phyloP scores from a whole-genome alignment of 177 flowering plant genomes.

The Telopea speciosissima region DNA sequence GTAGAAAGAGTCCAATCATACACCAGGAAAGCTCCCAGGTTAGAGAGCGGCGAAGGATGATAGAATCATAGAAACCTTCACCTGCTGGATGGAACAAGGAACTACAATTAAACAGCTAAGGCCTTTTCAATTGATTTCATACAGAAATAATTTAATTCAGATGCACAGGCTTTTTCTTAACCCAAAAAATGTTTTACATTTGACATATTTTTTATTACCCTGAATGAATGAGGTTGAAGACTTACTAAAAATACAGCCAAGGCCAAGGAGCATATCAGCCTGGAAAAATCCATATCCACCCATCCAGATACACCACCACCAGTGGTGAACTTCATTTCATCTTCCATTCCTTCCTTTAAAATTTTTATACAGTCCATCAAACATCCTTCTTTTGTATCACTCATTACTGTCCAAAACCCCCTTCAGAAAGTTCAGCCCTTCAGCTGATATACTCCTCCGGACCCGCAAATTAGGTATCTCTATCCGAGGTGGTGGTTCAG shows the following conservation, averaged over 20 bases:
- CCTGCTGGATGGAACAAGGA: no score
- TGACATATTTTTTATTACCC: background rate
- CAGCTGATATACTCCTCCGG: slow-evolving; percentile 77
- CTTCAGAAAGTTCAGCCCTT: slow-evolving; percentile 65
- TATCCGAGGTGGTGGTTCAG: slow-evolving; percentile 72
- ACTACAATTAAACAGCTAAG: background rate
- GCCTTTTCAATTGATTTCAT: background rate
- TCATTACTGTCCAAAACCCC: slow-evolving; percentile 51
- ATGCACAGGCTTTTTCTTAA: background rate
- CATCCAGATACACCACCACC: background rate
- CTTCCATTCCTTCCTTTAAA: no score
- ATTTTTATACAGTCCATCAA: slow-evolving; percentile 8
- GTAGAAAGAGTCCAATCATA: no score
- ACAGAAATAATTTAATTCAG: background rate
- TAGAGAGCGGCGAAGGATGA: no score
- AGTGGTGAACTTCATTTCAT: slow-evolving; percentile 7
- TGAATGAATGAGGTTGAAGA: background rate
- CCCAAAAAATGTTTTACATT: background rate
- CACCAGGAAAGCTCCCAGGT: no score
- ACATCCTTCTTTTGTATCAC: slow-evolving; percentile 5
- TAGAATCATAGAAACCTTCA: no score
- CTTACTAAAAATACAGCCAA: slow-evolving; percentile 10
- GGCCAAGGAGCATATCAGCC: slow-evolving; percentile 7
- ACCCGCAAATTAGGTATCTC: slow-evolving; percentile 45
- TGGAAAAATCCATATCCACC: background rate